Percentiles rank a stretch among this genome's conserved stretches.
Conservation (phyloP, 139 green algal genomes). For the Micromonas commoda region DNA sequence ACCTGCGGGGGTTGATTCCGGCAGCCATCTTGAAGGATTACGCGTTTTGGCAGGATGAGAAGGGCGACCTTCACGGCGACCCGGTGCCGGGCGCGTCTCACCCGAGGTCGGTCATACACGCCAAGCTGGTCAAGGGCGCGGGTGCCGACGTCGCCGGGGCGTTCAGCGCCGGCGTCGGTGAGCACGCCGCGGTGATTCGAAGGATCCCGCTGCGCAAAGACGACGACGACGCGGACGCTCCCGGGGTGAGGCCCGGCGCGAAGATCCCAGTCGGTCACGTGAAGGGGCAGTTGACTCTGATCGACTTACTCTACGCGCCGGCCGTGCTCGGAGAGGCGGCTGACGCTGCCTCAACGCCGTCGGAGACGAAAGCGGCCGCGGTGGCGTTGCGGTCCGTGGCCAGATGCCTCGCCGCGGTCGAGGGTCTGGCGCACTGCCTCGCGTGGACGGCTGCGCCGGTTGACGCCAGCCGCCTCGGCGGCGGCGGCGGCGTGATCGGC, state of each 20-base stretch:
- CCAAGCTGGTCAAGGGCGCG: background rate
- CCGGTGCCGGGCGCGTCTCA: background rate
- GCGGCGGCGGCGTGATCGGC: background rate
- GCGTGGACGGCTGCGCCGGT: background rate
- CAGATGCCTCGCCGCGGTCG: constrained; percentile 1
- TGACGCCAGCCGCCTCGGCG: background rate
- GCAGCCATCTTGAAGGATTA: constrained; percentile 26
- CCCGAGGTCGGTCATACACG: constrained; percentile 10
- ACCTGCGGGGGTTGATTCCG: constrained; percentile 29
- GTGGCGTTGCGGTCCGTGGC: background rate
- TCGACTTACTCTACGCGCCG: constrained; percentile 14
- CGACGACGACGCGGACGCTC: background rate
- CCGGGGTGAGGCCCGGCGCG: background rate
- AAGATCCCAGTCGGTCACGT: background rate
- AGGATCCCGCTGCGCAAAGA: background rate
- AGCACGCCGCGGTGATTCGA: background rate
- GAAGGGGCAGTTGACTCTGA: background rate
- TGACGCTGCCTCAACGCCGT: background rate
- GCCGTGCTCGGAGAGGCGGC: background rate
- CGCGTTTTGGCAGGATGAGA: constrained; percentile 25
- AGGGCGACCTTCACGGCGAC: constrained; percentile 20
- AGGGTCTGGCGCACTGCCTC: constrained; percentile 9
- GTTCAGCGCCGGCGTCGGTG: background rate
- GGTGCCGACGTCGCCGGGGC: background rate
- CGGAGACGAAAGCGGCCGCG: background rate